Evolutionary conservation across 2,329 filamentous ascomycete genomes (phyloP).

Genomic region (Gnomoniopsis smithogilvyi): DNA sequence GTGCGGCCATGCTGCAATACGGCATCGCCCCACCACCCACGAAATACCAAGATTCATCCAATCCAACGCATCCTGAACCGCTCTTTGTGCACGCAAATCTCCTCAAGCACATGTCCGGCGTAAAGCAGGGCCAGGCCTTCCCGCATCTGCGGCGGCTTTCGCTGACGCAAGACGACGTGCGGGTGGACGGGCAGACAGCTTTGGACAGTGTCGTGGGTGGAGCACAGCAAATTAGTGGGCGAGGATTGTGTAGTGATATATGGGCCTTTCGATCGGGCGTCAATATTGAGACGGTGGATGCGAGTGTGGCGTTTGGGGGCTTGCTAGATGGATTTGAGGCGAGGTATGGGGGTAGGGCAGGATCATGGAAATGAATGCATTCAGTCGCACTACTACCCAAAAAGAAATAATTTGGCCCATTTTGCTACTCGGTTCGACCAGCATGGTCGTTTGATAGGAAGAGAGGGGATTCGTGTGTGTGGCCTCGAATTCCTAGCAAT

Average conservation of each 20-base stretch:
- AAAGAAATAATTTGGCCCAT: not conserved
- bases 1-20: conserved; percentile 18
- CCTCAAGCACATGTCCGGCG: conserved; percentile 16
- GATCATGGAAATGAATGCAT: not conserved
- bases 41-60: not conserved
- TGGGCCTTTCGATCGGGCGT: conserved; percentile 9
- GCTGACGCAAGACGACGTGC: conserved; percentile 11
- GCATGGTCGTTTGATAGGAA: no score
- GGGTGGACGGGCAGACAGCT: not conserved
- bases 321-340: conserved; percentile 9
- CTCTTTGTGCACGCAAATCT: conserved; percentile 18
- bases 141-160: conserved; percentile 6
- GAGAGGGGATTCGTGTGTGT: no score
- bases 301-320: conserved; percentile 4
- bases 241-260: conserved; percentile 16
- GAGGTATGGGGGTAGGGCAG: conserved; percentile 2
- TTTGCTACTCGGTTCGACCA: not conserved
- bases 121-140: conserved; percentile 7
- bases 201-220: conserved; percentile 9
- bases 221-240: not conserved
- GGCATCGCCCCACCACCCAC: conserved; percentile 5
- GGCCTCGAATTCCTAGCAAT: no score
- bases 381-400: not conserved
- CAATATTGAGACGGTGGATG: conserved; percentile 10
- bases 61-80: conserved; percentile 10